Percentiles rank a stretch among this genome's conserved stretches.
Evolutionary conservation across 176 grass and related monocot species (phyloP).

Genomic region (Neostapfia colusana): DNA sequence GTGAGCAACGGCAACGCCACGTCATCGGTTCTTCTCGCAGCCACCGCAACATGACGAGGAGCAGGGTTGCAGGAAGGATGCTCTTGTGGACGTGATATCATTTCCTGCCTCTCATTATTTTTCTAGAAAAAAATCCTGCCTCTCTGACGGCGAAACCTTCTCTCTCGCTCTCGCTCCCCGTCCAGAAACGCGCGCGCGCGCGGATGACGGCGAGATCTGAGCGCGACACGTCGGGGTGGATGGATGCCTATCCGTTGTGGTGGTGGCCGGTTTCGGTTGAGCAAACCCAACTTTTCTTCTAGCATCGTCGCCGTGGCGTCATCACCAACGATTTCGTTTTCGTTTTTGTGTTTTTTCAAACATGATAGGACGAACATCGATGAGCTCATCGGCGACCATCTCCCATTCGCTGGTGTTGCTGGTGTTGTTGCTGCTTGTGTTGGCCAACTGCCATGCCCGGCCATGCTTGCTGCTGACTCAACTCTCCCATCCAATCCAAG

Average conservation of each 20-base stretch:
- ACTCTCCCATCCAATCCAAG: conserved; percentile 19
- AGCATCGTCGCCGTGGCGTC: conserved; percentile 14
- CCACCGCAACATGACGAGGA: not conserved
- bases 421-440: conserved; percentile 42
- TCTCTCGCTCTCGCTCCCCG: too few relatives aligned
- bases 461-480: conserved; percentile 48
- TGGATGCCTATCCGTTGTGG: conserved; percentile 35
- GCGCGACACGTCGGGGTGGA: conserved; percentile 9
- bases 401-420: not conserved
- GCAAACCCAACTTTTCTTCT: conserved; percentile 42
- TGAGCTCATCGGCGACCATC: conserved; percentile 18
- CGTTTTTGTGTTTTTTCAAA: not conserved
- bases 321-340: not conserved
- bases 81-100: not conserved
- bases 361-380: not conserved
- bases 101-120: conserved; percentile 9
- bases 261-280: conserved; percentile 26
- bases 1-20: not conserved
- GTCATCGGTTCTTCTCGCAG: not conserved
- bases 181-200: not conserved
- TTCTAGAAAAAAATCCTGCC: too few relatives aligned
- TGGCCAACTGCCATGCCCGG: conserved; percentile 38
- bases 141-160: conserved; percentile 18
- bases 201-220: conserved; percentile 15
- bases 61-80: not conserved